Evolutionary conservation across 2,329 filamentous ascomycete genomes (phyloP).

Genomic region (Onygena corvina): DNA sequence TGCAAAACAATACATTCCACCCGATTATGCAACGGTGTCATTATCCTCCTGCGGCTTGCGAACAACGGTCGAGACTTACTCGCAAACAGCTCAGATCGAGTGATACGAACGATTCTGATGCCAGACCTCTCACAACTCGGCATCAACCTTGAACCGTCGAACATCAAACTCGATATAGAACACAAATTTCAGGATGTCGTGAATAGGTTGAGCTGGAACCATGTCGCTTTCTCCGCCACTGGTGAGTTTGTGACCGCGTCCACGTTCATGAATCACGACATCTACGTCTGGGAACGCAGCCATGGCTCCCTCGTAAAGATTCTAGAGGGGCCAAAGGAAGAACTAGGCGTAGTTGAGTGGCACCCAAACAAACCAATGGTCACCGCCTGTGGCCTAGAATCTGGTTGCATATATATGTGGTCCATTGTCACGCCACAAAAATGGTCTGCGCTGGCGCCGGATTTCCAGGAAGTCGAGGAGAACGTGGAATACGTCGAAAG

Average conservation of each 20-base stretch:
- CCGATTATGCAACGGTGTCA: constrained; percentile 73
- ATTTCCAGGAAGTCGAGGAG: constrained; percentile 95
- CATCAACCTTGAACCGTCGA: constrained; percentile 61
- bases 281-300: constrained; percentile 94
- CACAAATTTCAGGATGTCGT: constrained; percentile 98
- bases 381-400: constrained; percentile 83
- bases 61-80: constrained; percentile 75
- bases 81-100: constrained; percentile 85
- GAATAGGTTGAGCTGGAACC: constrained; percentile 90
- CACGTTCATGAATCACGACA: constrained; percentile 95
- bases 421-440: constrained; percentile 88
- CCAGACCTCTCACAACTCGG: constrained; percentile 54
- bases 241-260: constrained; percentile 94
- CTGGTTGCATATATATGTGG: constrained; percentile 90
- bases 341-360: constrained; percentile 95
- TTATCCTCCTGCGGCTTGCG: constrained; percentile 77
- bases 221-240: constrained; percentile 85
- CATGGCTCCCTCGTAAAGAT: constrained; percentile 93
- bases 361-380: constrained; percentile 79
- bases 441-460: constrained; percentile 92
- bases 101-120: constrained; percentile 83
- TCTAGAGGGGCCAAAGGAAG: constrained; percentile 90
- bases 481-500: constrained; percentile 93
- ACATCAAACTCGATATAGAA: constrained; percentile 78
- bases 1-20: constrained; percentile 78